Base-by-base conservation (phyloP, 2,329 filamentous ascomycete genomes). In the Bipolaris oryzae region DNA sequence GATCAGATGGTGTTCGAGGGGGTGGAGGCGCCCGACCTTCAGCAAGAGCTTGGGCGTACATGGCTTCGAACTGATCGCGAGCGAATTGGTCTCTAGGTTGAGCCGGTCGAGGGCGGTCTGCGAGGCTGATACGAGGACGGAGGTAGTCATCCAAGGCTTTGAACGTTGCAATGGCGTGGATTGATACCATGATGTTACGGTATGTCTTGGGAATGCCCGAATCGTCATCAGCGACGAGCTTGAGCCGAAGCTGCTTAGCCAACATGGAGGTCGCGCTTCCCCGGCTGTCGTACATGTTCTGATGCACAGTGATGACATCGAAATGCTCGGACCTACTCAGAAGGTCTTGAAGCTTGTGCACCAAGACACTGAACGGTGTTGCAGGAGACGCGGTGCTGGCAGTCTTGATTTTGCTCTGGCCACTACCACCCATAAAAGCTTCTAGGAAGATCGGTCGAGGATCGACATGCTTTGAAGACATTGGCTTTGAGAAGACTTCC, bases 271-370 rank as follows among this genome's bases (percentile, higher is more conserved):
- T 89, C 20, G 94, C 92, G 71, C 91, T 97, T 76, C 89, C 96
- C 57, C 93, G 87, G 65, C 91, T 96, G 73, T 97, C 94, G 66
- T 94, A 90, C 5, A 91, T 89, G 67, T 96, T 96, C 60, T 96
- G 90, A 74, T 96, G 92, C 53, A 98, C 93, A 7, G 95, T 99
- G 60, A 96, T 86, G 42, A 99, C 94, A 73, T 99, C 95, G 69
- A 98, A 99, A 80, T 98, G 93, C 80, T 99, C 95, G 33, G 94
- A 96, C 66, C 95, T 88, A 80, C 95, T 99, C 54, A 99, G 85
- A 55, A 99, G 81, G 78, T 99, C 95, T 77, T 99, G 95, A 31
- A 99, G 82, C 76, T 99, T 99, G 74, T 93, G 90, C 38, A 96
- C 88, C 74, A 99, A 83, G 50, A 96, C 86, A 70, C 92, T 95